phyloP scores from a whole-genome alignment of 2,329 filamentous ascomycete genomes.

The Shiraia bambusicola region DNA sequence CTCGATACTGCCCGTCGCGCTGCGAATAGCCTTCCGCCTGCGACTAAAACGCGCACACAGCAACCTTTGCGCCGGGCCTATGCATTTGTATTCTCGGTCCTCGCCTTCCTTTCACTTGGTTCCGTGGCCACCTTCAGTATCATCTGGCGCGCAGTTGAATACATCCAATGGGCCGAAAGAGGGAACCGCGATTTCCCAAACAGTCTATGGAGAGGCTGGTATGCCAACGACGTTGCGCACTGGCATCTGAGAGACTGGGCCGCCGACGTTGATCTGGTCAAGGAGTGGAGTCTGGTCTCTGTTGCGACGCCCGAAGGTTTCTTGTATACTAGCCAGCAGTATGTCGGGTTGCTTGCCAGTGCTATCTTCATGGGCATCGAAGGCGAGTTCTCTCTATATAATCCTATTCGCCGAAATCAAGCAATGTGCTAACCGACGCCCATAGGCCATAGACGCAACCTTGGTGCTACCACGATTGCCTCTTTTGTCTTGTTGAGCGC shows the following conservation, averaged over 20 bases:
- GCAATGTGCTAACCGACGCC: conserved; percentile 3
- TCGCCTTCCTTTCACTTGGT: conserved; percentile 51
- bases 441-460: conserved; percentile 54
- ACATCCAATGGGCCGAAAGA: conserved; percentile 53
- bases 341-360: conserved; percentile 57
- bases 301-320: conserved; percentile 58
- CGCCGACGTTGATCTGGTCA: conserved; percentile 54
- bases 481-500: conserved; percentile 62
- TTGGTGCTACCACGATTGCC: conserved; percentile 52
- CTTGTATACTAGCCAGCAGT: conserved; percentile 65
- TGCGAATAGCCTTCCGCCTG: conserved; percentile 35
- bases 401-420: neutral
- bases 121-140: conserved; percentile 50
- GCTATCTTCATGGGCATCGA: conserved; percentile 61
- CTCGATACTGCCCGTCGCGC: conserved; percentile 34
- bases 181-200: conserved; percentile 46
- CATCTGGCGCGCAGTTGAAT: conserved; percentile 51
- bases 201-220: conserved; percentile 44
- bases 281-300: conserved; percentile 57
- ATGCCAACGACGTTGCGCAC: conserved; percentile 36
- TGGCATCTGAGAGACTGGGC: conserved; percentile 56
- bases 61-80: conserved; percentile 32
- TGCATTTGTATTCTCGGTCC: conserved; percentile 45
- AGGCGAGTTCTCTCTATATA: conserved; percentile 39
- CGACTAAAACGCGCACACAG: conserved; percentile 38